These are phyloP conservation scores for Phlebiopsis gigantea DNA, from an alignment of 768 basidiomycete species.

Conservation along the genomic window DNA sequence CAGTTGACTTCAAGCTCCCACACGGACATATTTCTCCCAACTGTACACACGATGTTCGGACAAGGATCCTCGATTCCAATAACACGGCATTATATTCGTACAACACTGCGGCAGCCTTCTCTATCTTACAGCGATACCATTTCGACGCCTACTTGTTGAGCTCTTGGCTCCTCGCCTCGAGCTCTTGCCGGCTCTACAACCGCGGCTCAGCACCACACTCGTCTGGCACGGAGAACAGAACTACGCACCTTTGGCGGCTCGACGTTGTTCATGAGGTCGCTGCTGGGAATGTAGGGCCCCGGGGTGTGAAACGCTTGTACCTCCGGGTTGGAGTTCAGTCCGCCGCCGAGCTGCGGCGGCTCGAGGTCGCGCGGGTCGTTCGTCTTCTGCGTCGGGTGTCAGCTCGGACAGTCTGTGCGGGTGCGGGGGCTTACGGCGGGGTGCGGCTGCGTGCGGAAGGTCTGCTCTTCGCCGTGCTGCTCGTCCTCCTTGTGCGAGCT, in stretches of 20 bases:
- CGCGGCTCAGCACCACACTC: not conserved
- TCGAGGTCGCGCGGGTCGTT: conserved; percentile 56
- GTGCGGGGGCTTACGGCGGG: conserved; percentile 44
- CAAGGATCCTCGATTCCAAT: not conserved
- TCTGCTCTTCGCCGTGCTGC: conserved; percentile 27
- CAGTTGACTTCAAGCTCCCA: not conserved
- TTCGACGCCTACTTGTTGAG: conserved; percentile 14
- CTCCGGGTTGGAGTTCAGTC: conserved; percentile 34
- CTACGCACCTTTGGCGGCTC: conserved; percentile 46
- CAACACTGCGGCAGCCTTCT: not conserved
- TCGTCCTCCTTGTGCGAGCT: conserved; percentile 2
- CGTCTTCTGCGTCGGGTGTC: conserved; percentile 37
- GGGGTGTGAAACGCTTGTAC: conserved; percentile 42
- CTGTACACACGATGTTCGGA: not conserved
- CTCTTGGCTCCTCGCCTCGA: conserved; percentile 13
- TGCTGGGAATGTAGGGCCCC: conserved; percentile 45
- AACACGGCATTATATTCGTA: not conserved
- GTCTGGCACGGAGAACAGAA: not conserved
- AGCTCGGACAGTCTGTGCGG: not conserved
- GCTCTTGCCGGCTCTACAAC: conserved; percentile 15
- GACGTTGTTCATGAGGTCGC: conserved; percentile 38
- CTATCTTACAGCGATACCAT: not conserved
- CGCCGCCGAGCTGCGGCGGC: conserved; percentile 29
- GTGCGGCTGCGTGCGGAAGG: conserved; percentile 54
- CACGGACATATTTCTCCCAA: not conserved